Evolutionary conservation across 129 eudicot species (phyloP), one percentile per base, ranked within the genome.

Genomic region (Calendula officinalis): DNA sequence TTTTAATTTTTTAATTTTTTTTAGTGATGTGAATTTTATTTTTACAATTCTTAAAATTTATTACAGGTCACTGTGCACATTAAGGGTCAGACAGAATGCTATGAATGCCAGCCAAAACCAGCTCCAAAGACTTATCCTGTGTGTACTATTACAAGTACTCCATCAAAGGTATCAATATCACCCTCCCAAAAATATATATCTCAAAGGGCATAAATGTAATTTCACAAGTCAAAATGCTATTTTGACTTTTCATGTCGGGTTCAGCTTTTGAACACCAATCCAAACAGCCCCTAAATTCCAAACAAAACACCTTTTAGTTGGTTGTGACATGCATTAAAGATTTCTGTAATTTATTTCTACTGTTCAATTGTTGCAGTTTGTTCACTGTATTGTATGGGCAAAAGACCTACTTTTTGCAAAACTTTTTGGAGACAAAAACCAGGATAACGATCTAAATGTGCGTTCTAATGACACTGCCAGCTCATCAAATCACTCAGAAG

Each of bases 111-210:
- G 66, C 87, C 96, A 55, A 92, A 92, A 80, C 99, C 99, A 36
- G 96, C 99, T 56, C 99, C 99, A 45, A 92, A 92, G 68, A 83
- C 96, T 47, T 92, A 92, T 75, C 99, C 99, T 57, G 99, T 92
- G 67, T 92, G 99, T 75, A 92, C 99, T 38, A 92, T 92, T 45
- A 92, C 99, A 48, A 92, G 99, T 78, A 92, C 99, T 39, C 99
- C 99, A 30, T 83, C 99, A 52, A 92, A 92, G 99, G 99, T 92
- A 77, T 12, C 14, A 30, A 44, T 12, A 41, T 27, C 27, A 52
- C 55, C 40, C 76, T 65, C 58, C 33, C 45, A 45, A 14, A 45
- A 14, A n/a, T 64, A 55, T 56, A 71, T 41, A 52, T 51, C 35
- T 7, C 11, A n/a, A 16, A 4, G 41, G 55, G 5, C 67, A 47